phyloP scores from a whole-genome alignment of 2,329 filamentous ascomycete species.

The Zymoseptoria tritici region DNA sequence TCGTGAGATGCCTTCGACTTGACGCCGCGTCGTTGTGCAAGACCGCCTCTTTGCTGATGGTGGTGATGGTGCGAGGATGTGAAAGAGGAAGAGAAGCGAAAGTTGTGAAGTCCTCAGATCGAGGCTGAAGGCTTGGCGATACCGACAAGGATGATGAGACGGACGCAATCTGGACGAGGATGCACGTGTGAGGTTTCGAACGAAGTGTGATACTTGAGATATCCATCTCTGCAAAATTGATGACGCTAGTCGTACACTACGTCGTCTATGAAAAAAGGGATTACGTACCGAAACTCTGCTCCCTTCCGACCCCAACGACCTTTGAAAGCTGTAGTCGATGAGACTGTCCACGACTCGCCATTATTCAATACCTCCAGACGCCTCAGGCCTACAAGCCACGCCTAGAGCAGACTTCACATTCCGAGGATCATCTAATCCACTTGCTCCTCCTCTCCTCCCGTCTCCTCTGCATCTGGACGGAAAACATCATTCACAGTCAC shows the following conservation, averaged over 20 bases:
- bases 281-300: not conserved
- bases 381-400: no score
- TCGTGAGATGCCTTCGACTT: constrained; percentile 5
- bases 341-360: no score
- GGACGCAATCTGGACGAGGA: not conserved
- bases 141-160: not conserved
- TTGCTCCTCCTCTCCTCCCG: no score
- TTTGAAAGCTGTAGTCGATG: not conserved
- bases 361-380: no score
- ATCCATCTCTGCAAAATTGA: not conserved
- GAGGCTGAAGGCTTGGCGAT: not conserved
- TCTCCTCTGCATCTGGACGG: no score
- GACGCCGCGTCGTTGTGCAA: not conserved
- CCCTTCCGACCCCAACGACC: not conserved
- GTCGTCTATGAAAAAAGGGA: not conserved
- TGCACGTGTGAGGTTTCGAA: no score
- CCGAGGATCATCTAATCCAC: no score
- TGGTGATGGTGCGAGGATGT: not conserved
- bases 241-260: not conserved
- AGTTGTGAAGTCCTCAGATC: not conserved
- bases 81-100: not conserved
- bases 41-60: not conserved
- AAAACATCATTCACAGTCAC: not conserved
- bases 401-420: no score
- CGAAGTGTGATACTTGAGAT: not conserved